Evolutionary conservation across 2,329 filamentous ascomycete genomes (phyloP).

Genomic region (Aspergillus uvarum): DNA sequence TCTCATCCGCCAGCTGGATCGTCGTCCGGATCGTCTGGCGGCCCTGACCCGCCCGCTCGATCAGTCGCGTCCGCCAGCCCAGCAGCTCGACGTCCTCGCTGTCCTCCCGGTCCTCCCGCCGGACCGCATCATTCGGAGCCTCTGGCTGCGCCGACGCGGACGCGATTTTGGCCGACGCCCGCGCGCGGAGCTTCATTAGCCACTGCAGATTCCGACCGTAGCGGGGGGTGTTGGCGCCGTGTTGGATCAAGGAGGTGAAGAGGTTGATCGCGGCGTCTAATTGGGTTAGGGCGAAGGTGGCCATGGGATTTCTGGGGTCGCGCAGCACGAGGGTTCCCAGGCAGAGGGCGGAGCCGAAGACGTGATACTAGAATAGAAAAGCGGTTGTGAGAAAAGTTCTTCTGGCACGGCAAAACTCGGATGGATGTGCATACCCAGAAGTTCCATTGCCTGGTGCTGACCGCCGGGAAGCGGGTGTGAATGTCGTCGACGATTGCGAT

Average conservation of each 20-base stretch:
- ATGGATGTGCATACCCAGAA: background rate
- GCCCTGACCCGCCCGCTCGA: background rate
- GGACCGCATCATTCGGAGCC: background rate
- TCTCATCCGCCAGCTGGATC: background rate
- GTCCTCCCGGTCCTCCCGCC: background rate
- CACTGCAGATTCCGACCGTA: constrained; percentile 3
- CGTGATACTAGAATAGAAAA: background rate
- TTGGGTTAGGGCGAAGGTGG: background rate
- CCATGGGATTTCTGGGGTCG: background rate
- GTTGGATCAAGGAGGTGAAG: background rate
- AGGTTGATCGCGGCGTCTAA: constrained; percentile 3
- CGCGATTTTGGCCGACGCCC: background rate
- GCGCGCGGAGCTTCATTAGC: background rate
- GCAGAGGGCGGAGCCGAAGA: constrained; percentile 1
- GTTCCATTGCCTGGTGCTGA: constrained; percentile 6
- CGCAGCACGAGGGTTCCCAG: constrained; percentile 1
- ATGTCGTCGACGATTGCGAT: constrained; percentile 5
- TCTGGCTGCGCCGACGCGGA: background rate
- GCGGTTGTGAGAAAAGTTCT: background rate
- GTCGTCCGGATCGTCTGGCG: background rate
- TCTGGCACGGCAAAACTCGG: background rate
- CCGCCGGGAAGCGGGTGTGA: background rate
- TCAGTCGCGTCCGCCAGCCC: constrained; percentile 1
- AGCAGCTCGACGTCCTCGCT: constrained; percentile 4
- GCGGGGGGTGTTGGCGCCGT: constrained; percentile 1